Evolutionary conservation across 768 basidiomycete genomes (phyloP).

Genomic region (Mycena metata): DNA sequence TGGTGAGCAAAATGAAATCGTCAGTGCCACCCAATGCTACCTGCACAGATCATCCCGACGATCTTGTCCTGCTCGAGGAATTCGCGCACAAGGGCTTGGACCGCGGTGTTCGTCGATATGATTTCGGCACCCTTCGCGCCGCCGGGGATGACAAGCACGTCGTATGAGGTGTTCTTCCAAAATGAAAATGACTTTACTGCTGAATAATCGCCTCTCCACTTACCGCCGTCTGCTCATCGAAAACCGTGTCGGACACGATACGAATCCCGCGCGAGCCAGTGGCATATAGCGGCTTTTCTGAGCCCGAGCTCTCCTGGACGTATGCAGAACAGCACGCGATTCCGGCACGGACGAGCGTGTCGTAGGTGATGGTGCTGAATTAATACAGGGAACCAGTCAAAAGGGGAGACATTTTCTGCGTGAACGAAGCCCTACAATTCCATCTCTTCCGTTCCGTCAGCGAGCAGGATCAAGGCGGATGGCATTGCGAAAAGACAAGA

Average conservation of each 20-base stretch:
- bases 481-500: conserved; percentile 50
- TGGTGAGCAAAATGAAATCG: neutral
- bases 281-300: conserved; percentile 58
- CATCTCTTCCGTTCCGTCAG: conserved; percentile 91
- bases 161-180: conserved; percentile 52
- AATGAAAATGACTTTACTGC: too few relatives aligned
- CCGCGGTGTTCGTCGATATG: conserved; percentile 68
- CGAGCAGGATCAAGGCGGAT: conserved; percentile 79
- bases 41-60: conserved; percentile 91
- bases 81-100: conserved; percentile 73
- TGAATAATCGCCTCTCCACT: conserved; percentile 27
- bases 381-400: neutral
- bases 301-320: conserved; percentile 46
- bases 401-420: neutral
- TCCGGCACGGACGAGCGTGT: conserved; percentile 85
- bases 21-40: conserved; percentile 52
- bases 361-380: conserved; percentile 81
- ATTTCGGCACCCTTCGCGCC: conserved; percentile 85
- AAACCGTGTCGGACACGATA: conserved; percentile 75
- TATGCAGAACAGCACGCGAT: conserved; percentile 76
- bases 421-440: conserved; percentile 71
- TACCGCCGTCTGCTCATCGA: conserved; percentile 62
- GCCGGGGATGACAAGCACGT: conserved; percentile 81
- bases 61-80: conserved; percentile 68
- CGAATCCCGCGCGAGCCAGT: conserved; percentile 81